phyloP scores from a whole-genome alignment of 305 asterid genomes.

The Ruellia speciosa region DNA sequence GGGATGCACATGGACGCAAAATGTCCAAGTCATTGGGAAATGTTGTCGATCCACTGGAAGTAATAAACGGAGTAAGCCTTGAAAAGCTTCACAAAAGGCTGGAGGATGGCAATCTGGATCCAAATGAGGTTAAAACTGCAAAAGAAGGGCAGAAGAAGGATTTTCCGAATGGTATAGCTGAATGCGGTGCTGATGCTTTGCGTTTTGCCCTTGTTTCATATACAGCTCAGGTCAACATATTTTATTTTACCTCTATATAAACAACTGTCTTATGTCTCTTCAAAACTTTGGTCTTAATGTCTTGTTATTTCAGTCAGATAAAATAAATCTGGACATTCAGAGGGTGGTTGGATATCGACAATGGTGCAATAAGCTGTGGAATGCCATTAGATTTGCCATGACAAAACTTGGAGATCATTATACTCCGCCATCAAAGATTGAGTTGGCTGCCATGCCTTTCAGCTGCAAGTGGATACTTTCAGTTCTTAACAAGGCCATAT shows the following conservation, averaged over 20 bases:
- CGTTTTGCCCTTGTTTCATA: slow-evolving; percentile 90
- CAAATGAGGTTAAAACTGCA: slow-evolving; percentile 64
- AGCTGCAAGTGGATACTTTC: slow-evolving; percentile 95
- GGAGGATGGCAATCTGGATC: slow-evolving; percentile 84
- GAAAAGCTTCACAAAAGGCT: slow-evolving; percentile 80
- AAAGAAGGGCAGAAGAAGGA: slow-evolving; percentile 83
- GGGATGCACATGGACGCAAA: slow-evolving; percentile 97
- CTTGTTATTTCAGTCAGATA: slow-evolving; percentile 64
- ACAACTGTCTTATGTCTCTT: slow-evolving; percentile 12
- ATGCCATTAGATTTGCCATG: slow-evolving; percentile 92
- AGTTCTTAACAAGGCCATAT: slow-evolving; percentile 77
- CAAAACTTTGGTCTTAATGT: slow-evolving; percentile 11
- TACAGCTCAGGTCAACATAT: slow-evolving; percentile 71
- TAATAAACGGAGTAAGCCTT: slow-evolving; percentile 66
- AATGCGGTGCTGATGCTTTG: slow-evolving; percentile 94
- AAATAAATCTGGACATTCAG: slow-evolving; percentile 79
- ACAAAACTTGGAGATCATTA: slow-evolving; percentile 85
- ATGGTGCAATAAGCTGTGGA: slow-evolving; percentile 97
- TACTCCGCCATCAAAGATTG: slow-evolving; percentile 54
- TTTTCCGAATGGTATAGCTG: slow-evolving; percentile 81
- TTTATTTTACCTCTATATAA: neutral
- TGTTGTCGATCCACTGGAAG: slow-evolving; percentile 87
- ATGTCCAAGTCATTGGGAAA: slow-evolving; percentile 96
- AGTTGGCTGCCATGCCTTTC: slow-evolving; percentile 56
- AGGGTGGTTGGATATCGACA: slow-evolving; percentile 92